Base-by-base conservation (phyloP, 179 eudicot species). In the Beta lomatogona region DNA sequence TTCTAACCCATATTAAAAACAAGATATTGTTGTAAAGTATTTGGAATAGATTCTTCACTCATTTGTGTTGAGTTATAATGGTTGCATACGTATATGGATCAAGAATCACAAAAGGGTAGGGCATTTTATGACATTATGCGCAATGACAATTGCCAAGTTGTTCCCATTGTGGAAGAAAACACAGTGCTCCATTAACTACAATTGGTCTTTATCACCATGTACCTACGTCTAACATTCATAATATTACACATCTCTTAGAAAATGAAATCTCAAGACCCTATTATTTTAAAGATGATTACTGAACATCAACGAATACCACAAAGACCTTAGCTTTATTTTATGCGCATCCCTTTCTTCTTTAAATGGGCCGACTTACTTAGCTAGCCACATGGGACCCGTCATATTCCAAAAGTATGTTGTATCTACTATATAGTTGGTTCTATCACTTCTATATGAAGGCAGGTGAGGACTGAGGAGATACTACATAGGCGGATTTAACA, bases 321-420 rank as follows among this genome's bases (percentile, higher is more conserved):
- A 50, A 77, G 44, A 1, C 25, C 59, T 22, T 41, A 64, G n/a
- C 81, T n/a, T 31, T 53, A 65, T 54, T 75, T 53, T 64, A 28
- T 76, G 66, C 73, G 25, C 19, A 58, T 79, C 82, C 46, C 60
- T 79, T 79, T 71, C 82, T 71, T 61, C 82, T 79, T 71, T 71
- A 46, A 41, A 55, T 6, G 52, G 52, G 9, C 75, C 31, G 11
- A 66, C 54, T 60, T 28, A 60, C 14, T 9, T 77, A 65, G 28
- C 77, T 71, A 71, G 71, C 77, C 48, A 79, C 11, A 67, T 68
- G 73, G 44, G 19, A 57, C 2, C 7, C 48, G 19, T 55, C 36
- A 31, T 55, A 74, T 41, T 74, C 6, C n/a, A 19, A 25, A 25
- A 25, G 28, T 25, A 25, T 25, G 28, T n/a, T n/a, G n/a, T n/a